Percentiles rank a stretch among this genome's conserved stretches.
Conservation (phyloP, 2,329 filamentous ascomycete species). For the Coniochaeta ligniaria region DNA sequence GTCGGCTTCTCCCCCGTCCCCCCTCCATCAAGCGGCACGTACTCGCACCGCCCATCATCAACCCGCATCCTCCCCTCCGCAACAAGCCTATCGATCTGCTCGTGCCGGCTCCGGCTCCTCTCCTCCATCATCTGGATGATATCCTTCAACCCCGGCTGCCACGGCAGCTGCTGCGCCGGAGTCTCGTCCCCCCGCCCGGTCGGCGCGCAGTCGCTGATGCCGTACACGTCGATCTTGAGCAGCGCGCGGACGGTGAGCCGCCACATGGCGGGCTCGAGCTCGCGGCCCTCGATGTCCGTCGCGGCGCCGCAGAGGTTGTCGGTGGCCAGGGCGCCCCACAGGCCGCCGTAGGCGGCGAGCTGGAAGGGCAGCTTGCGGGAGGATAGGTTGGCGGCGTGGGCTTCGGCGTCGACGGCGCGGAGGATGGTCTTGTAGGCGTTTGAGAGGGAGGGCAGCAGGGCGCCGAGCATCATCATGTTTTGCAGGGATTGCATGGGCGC, state of each 20-base stretch:
- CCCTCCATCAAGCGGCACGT: slow-evolving; percentile 17
- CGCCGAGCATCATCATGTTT: slow-evolving; percentile 51
- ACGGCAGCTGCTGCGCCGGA: neutral
- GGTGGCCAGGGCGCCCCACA: slow-evolving; percentile 30
- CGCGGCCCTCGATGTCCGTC: slow-evolving; percentile 29
- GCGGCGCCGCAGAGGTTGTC: slow-evolving; percentile 6
- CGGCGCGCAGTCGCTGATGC: slow-evolving; percentile 24
- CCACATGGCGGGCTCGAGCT: slow-evolving; percentile 48
- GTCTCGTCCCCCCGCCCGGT: slow-evolving; percentile 2
- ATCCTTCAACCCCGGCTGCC: slow-evolving; percentile 45
- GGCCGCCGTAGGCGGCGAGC: slow-evolving; percentile 38
- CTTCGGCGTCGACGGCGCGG: slow-evolving; percentile 45
- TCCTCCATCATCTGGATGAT: slow-evolving; percentile 47
- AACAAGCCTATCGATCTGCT: slow-evolving; percentile 37
- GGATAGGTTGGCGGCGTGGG: slow-evolving; percentile 33
- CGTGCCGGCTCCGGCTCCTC: slow-evolving; percentile 39
- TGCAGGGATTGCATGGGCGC: slow-evolving; percentile 46
- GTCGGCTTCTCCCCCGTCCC: slow-evolving; percentile 28
- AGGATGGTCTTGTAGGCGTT: slow-evolving; percentile 51
- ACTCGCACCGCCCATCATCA: slow-evolving; percentile 15
- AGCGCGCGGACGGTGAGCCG: slow-evolving; percentile 44
- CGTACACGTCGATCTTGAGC: slow-evolving; percentile 51
- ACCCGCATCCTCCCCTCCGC: slow-evolving; percentile 25
- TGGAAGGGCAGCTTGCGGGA: slow-evolving; percentile 35
- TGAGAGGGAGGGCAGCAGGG: slow-evolving; percentile 49